Conservation (phyloP, 1,284 basidiomycete genomes). For the Schizophyllum commune region DNA sequence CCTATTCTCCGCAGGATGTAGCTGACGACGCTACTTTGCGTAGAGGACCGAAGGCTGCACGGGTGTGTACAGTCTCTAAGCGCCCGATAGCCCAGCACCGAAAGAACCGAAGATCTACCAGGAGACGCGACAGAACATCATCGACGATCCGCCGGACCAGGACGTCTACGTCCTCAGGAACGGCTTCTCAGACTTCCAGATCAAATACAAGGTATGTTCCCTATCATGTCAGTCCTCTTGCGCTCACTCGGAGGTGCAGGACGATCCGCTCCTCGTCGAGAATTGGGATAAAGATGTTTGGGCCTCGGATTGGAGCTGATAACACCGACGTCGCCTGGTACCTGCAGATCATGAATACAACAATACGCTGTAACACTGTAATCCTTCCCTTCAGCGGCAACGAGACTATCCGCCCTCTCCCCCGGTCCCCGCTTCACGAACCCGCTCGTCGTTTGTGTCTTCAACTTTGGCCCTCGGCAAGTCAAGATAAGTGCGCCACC, state of each 20-base stretch:
- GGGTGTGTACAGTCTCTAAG: conserved; percentile 32
- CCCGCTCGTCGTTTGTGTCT: too few species aligned
- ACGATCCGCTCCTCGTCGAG: conserved; percentile 65
- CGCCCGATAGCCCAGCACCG: not conserved
- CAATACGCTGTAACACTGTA: too few species aligned
- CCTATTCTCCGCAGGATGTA: conserved; percentile 3
- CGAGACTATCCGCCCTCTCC: not conserved
- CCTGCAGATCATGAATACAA: not conserved
- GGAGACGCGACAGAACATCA: conserved; percentile 40
- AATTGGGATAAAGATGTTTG: conserved; percentile 63
- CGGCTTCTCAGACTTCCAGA: conserved; percentile 66
- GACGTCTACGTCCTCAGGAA: conserved; percentile 59
- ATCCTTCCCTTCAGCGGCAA: not conserved
- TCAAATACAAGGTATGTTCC: conserved; percentile 49
- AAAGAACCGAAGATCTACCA: conserved; percentile 49
- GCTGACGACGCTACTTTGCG: not conserved
- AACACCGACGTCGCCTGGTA: not conserved
- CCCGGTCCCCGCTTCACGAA: too few species aligned
- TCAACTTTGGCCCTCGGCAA: not conserved
- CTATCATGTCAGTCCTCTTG: not conserved
- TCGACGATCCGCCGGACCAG: conserved; percentile 34
- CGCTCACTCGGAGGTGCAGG: conserved; percentile 23
- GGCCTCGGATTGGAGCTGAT: conserved; percentile 15
- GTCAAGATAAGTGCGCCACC: not conserved
- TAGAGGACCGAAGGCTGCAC: conserved; percentile 70